Conservation (phyloP, 495 filamentous ascomycete species). For the Tuber magnatum region DNA sequence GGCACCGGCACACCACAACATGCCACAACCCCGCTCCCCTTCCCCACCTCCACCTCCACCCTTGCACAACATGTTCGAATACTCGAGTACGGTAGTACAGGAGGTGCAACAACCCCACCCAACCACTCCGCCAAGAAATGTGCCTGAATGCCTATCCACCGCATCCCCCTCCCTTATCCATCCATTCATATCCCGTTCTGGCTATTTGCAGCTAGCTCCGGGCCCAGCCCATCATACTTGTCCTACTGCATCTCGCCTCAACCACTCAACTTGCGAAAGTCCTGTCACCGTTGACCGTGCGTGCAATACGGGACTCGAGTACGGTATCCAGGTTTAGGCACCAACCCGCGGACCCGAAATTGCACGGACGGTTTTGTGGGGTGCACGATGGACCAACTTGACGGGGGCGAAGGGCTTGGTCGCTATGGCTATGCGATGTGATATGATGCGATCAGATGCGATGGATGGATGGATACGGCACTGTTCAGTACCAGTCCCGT, state of each 20-base stretch:
- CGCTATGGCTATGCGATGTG: neutral
- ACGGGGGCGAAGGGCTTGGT: neutral
- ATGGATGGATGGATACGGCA: neutral
- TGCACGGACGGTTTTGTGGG: neutral
- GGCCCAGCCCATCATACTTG: neutral
- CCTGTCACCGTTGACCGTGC: neutral
- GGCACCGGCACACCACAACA: neutral
- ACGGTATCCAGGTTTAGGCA: neutral
- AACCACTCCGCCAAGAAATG: neutral
- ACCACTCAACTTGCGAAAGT: conserved; percentile 2
- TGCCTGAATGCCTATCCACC: neutral
- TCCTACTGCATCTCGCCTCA: neutral
- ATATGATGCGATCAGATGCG: neutral
- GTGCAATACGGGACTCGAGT: neutral
- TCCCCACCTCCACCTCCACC: neutral
- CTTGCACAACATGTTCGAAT: neutral
- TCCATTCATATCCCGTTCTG: neutral
- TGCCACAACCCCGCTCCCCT: neutral
- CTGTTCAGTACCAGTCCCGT: too few relatives aligned
- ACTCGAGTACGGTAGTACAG: neutral
- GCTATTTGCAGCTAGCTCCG: neutral
- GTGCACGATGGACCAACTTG: neutral
- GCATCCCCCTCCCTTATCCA: neutral
- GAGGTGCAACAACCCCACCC: neutral
- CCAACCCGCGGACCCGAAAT: neutral